A percentile compares a stretch with the other conserved stretches of the same genome.
Conservation (phyloP, 2,329 filamentous ascomycete species). For the Colletotrichum spaethianum region DNA sequence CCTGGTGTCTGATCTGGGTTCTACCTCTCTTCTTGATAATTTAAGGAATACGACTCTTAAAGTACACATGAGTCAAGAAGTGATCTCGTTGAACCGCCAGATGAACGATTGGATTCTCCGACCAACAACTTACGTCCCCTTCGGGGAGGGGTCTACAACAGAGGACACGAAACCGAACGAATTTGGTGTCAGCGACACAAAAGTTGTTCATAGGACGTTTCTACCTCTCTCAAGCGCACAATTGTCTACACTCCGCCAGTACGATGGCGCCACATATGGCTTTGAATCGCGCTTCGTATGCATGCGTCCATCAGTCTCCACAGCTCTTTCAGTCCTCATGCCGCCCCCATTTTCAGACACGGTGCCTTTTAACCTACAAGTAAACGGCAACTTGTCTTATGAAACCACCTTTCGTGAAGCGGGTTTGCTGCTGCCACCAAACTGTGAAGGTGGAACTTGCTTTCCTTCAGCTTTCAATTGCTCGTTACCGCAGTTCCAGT, state of each 20-base stretch:
- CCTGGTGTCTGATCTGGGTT: background rate
- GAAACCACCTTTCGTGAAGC: background rate
- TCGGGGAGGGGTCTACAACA: background rate
- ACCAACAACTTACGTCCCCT: background rate
- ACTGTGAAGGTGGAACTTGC: constrained; percentile 1
- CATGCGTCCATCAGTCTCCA: constrained; percentile 4
- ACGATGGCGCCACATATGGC: background rate
- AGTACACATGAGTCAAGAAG: constrained; percentile 4
- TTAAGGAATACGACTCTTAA: background rate
- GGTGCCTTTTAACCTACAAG: constrained; percentile 1
- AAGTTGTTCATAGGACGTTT: background rate
- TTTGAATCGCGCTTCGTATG: constrained; percentile 26
- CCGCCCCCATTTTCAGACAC: background rate
- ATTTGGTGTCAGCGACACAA: constrained; percentile 4
- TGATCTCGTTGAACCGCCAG: constrained; percentile 18
- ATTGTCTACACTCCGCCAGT: background rate
- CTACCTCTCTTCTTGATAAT: background rate
- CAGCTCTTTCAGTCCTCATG: background rate
- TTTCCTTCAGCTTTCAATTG: constrained; percentile 16
- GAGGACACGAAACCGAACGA: background rate
- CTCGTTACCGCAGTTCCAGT: constrained; percentile 15
- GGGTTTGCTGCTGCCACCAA: background rate
- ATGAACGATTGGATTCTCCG: constrained; percentile 20
- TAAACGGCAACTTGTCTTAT: constrained; percentile 3
- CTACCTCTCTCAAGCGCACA: background rate